Percentiles rank a stretch among this genome's conserved stretches.
phyloP scores from a whole-genome alignment of 2,329 filamentous ascomycete species.

The Colletotrichum liriopes region DNA sequence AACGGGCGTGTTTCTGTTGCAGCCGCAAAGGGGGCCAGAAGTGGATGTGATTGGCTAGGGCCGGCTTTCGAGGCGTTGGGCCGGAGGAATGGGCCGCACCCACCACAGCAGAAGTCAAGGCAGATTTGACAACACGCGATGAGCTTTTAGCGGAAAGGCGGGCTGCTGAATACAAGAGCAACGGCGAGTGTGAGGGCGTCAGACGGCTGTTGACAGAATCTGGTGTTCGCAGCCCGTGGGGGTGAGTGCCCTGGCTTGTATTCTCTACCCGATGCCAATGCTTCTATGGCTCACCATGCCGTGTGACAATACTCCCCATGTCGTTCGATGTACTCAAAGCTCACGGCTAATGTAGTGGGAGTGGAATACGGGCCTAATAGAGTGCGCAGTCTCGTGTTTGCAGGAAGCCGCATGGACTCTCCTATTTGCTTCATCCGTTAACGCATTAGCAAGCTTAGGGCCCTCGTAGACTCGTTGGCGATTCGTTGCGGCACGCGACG shows the following conservation, averaged over 20 bases:
- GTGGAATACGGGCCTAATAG: background rate
- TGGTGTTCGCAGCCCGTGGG: slow-evolving; percentile 24
- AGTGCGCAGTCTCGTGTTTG: background rate
- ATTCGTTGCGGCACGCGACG: background rate
- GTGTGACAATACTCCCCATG: slow-evolving; percentile 26
- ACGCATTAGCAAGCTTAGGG: background rate
- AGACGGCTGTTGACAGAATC: slow-evolving; percentile 38
- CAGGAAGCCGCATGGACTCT: background rate
- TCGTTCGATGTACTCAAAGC: slow-evolving; percentile 1
- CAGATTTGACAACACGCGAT: slow-evolving; percentile 32
- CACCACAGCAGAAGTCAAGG: slow-evolving; percentile 16
- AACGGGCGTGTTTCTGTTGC: slow-evolving; percentile 50
- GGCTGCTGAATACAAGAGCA: background rate
- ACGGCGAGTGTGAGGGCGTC: background rate
- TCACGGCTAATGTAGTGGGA: slow-evolving; percentile 1
- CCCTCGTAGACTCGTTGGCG: background rate
- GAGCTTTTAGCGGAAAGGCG: background rate
- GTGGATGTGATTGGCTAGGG: slow-evolving; percentile 50
- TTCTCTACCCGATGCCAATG: slow-evolving; percentile 11
- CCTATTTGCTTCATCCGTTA: background rate
- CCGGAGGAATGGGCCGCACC: slow-evolving; percentile 44
- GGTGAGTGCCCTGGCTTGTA: background rate
- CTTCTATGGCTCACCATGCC: slow-evolving; percentile 6
- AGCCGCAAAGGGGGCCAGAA: slow-evolving; percentile 48
- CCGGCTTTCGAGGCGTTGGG: slow-evolving; percentile 44